A percentile compares a stretch with the other conserved stretches of the same genome.
Evolutionary conservation across 139 green algal genomes (phyloP).

Genomic region (Tetradesmus obliquus): DNA sequence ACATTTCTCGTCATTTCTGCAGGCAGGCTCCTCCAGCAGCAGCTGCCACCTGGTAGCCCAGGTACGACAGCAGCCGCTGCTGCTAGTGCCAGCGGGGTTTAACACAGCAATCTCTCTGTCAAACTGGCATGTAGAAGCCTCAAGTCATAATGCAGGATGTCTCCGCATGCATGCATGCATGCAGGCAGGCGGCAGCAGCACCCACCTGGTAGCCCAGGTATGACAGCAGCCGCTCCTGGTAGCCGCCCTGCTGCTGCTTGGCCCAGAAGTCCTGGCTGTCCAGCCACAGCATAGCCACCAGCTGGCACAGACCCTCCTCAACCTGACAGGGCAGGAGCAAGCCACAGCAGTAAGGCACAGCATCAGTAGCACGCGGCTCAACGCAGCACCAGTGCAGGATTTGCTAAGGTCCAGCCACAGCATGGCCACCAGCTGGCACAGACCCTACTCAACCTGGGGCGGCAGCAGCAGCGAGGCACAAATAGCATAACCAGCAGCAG

Average conservation of each 20-base stretch:
- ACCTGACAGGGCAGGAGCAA: slow-evolving; percentile 40
- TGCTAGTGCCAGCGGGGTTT: neutral
- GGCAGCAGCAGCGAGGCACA: neutral
- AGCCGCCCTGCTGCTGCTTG: slow-evolving; percentile 32
- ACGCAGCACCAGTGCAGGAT: neutral
- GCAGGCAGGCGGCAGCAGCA: neutral
- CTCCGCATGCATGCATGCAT: too few species aligned
- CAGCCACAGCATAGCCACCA: slow-evolving; percentile 94
- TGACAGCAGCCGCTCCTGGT: slow-evolving; percentile 16
- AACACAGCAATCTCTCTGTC: too few species aligned
- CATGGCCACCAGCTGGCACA: slow-evolving; percentile 94
- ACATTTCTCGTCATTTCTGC: too few species aligned
- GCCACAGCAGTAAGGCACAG: neutral
- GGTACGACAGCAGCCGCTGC: slow-evolving; percentile 30
- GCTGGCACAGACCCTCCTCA: slow-evolving; percentile 95
- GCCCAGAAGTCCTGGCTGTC: slow-evolving; percentile 68
- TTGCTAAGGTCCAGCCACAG: slow-evolving; percentile 84
- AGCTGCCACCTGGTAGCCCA: slow-evolving; percentile 60
- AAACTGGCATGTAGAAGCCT: too few species aligned
- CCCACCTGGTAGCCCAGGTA: slow-evolving; percentile 64
- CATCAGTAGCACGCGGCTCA: neutral
- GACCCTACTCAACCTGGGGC: slow-evolving; percentile 85
- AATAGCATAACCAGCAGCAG: neutral
- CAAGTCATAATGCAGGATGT: too few species aligned
- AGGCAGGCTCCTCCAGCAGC: too few species aligned